Conservation (phyloP, 169 alveolate genomes). For the Cryptosporidium xiaoi region DNA sequence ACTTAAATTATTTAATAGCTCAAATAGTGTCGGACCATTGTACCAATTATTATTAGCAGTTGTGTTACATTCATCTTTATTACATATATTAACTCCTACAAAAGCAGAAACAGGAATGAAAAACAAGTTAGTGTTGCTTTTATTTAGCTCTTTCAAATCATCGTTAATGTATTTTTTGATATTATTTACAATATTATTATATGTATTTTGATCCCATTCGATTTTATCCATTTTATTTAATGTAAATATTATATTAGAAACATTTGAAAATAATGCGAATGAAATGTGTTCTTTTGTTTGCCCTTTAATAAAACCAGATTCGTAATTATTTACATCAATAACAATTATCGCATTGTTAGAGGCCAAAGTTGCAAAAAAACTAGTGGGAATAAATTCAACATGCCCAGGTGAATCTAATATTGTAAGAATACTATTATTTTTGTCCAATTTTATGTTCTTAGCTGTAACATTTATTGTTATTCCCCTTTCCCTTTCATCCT, state of each 20-base stretch:
- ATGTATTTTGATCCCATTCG: slow-evolving; percentile 82
- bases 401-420: slow-evolving; percentile 97
- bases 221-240: slow-evolving; percentile 92
- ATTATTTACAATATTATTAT: slow-evolving; percentile 5
- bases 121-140: neutral
- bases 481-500: slow-evolving; percentile 87
- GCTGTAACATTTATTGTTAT: slow-evolving; percentile 89
- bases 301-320: slow-evolving; percentile 89
- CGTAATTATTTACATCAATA: slow-evolving; percentile 86
- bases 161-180: slow-evolving; percentile 16
- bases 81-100: slow-evolving; percentile 22
- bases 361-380: slow-evolving; percentile 87
- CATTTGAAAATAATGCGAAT: slow-evolving; percentile 90
- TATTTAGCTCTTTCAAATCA: slow-evolving; percentile 24
- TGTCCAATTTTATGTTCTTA: slow-evolving; percentile 78
- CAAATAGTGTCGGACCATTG: slow-evolving; percentile 18
- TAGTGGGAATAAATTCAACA: slow-evolving; percentile 91
- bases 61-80: neutral
- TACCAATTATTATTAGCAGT: slow-evolving; percentile 19
- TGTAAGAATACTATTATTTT: slow-evolving; percentile 81
- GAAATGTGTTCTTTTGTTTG: slow-evolving; percentile 93
- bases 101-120: slow-evolving; percentile 51
- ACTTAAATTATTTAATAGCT: slow-evolving; percentile 4
- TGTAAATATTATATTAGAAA: slow-evolving; percentile 87
- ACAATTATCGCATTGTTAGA: slow-evolving; percentile 63